phyloP scores from a whole-genome alignment of 805 yeast genomes.

The Metschnikowia matae region DNA sequence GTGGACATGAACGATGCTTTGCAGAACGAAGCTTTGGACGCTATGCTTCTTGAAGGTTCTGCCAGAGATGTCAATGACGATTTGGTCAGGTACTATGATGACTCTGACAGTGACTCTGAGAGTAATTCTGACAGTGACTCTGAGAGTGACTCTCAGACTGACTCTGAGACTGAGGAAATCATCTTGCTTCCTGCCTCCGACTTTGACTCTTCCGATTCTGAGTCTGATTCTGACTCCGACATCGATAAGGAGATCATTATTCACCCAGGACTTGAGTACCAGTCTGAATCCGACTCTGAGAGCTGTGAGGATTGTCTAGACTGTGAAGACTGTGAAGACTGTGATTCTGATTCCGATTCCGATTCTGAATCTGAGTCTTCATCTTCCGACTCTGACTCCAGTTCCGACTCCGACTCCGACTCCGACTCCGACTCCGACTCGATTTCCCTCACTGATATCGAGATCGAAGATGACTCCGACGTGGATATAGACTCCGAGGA shows the following conservation, averaged over 20 bases:
- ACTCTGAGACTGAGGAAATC: slow-evolving; percentile 9
- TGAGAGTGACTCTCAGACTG: no score
- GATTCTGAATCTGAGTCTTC: slow-evolving; percentile 1
- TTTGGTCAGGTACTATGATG: slow-evolving; percentile 22
- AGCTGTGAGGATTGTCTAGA: slow-evolving; percentile 1
- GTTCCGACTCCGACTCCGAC: slow-evolving; percentile 8
- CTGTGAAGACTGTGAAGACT: slow-evolving; percentile 12
- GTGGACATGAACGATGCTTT: slow-evolving; percentile 38
- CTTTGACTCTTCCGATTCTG: slow-evolving; percentile 19
- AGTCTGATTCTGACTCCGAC: slow-evolving; percentile 26
- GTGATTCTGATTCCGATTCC: slow-evolving; percentile 10
- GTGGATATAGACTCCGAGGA: slow-evolving; percentile 31
- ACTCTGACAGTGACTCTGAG: slow-evolving; percentile 14
- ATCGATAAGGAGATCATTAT: slow-evolving; percentile 13
- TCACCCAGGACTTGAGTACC: slow-evolving; percentile 5
- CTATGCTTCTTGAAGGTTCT: slow-evolving; percentile 28
- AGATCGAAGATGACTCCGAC: not conserved
- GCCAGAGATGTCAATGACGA: slow-evolving; percentile 24
- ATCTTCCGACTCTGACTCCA: slow-evolving; percentile 2
- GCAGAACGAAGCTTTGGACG: slow-evolving; percentile 30
- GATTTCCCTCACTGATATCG: slow-evolving; percentile 15
- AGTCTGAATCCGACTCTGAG: slow-evolving; percentile 24
- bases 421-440: slow-evolving; percentile 10
- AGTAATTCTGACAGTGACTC: slow-evolving; percentile 16
- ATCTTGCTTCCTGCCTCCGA: slow-evolving; percentile 7